Evolutionary conservation across 1,139 yeast genomes (phyloP).

Genomic region (Geotrichum restrictum): DNA sequence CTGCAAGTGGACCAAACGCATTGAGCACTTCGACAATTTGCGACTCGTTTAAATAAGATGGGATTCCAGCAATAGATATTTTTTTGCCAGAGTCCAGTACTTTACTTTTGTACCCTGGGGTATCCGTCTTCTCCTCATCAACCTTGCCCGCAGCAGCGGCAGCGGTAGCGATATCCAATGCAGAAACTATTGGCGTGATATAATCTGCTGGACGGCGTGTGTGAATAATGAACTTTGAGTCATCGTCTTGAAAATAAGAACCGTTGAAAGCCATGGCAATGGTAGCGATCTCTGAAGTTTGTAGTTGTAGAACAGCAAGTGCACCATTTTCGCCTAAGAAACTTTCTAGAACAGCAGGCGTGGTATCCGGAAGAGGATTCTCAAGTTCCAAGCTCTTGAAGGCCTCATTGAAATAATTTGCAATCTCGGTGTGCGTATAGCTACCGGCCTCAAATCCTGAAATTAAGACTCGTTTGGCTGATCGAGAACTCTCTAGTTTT

Average conservation of each 20-base stretch:
- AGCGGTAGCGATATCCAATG: constrained; percentile 7
- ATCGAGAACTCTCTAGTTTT: constrained; percentile 31
- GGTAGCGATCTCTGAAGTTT: constrained; percentile 57
- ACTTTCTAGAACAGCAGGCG: constrained; percentile 29
- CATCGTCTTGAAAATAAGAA: constrained; percentile 33
- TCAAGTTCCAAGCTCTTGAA: constrained; percentile 26
- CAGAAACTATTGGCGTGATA: constrained; percentile 41
- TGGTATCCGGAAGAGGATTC: constrained; percentile 26
- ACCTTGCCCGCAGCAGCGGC: neutral
- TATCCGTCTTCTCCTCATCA: neutral
- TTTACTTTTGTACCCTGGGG: constrained; percentile 2
- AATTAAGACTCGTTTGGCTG: constrained; percentile 50
- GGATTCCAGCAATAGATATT: constrained; percentile 41
- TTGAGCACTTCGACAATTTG: constrained; percentile 40
- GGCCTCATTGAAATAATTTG: constrained; percentile 30
- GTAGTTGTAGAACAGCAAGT: constrained; percentile 49
- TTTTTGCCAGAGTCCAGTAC: constrained; percentile 3
- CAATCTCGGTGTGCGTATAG: constrained; percentile 41
- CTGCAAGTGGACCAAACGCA: constrained; percentile 41
- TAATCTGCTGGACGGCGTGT: constrained; percentile 62
- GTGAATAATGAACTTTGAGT: constrained; percentile 29
- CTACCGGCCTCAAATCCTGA: constrained; percentile 43
- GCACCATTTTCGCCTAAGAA: constrained; percentile 34
- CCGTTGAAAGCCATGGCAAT: constrained; percentile 50
- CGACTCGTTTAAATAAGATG: constrained; percentile 40